A percentile compares a stretch with the other conserved stretches of the same genome.
Conservation (phyloP, 1,284 basidiomycete species). For the Ganoderma boninense region DNA sequence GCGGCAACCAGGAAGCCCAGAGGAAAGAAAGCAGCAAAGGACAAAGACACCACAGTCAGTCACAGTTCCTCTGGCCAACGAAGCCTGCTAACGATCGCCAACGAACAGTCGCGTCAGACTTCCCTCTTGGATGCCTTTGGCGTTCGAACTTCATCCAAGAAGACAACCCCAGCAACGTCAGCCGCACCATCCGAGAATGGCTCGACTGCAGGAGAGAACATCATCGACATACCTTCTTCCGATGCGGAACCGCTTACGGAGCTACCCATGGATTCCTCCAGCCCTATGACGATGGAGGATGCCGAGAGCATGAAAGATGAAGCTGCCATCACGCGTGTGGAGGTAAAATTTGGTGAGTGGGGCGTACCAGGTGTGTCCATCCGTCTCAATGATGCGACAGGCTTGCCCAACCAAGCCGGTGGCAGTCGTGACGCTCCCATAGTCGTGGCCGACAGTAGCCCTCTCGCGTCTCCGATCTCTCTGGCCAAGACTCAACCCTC, state of each 20-base stretch:
- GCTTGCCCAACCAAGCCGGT: conserved; percentile 3
- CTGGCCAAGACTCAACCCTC: not conserved
- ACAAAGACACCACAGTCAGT: conserved; percentile 26
- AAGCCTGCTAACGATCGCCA: not conserved
- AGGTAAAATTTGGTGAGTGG: conserved; percentile 7
- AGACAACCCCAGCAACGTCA: conserved; percentile 19
- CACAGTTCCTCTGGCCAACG: not conserved
- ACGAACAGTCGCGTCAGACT: conserved; percentile 32
- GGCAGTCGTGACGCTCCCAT: conserved; percentile 37
- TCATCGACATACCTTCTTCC: conserved; percentile 27
- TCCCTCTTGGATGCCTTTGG: conserved; percentile 33
- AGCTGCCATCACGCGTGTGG: not conserved
- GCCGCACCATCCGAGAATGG: conserved; percentile 23
- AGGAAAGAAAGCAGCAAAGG: conserved; percentile 23
- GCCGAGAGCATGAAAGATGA: not conserved
- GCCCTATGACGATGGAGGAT: conserved; percentile 19
- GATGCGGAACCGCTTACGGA: conserved; percentile 27
- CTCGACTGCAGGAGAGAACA: conserved; percentile 13
- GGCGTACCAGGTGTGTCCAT: conserved; percentile 1
- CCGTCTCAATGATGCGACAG: conserved; percentile 3
- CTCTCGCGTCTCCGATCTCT: conserved; percentile 16
- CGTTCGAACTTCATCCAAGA: conserved; percentile 21
- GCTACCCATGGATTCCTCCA: conserved; percentile 18
- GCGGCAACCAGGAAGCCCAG: conserved; percentile 16
- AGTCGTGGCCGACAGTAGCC: conserved; percentile 27